phyloP scores from a whole-genome alignment of 768 basidiomycete species.

The Amanita phalloides region DNA sequence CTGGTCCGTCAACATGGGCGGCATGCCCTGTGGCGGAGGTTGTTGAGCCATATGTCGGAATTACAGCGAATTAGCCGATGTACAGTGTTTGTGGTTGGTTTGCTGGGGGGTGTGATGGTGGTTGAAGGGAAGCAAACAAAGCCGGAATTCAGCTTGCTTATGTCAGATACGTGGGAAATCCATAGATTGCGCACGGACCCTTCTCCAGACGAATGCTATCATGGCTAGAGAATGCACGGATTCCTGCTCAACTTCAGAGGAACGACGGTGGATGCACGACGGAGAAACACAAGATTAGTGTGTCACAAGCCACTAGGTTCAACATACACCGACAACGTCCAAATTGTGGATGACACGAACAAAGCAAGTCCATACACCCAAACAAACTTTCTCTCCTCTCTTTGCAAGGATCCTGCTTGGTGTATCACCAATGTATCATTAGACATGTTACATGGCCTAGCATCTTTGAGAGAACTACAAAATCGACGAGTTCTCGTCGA shows the following conservation, averaged over 20 bases:
- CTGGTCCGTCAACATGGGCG: conserved; percentile 53
- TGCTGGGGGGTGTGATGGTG: conserved; percentile 32
- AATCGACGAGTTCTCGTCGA: too few relatives aligned
- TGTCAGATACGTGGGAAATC: conserved; percentile 52
- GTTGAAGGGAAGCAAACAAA: conserved; percentile 35
- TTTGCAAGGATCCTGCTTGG: background rate
- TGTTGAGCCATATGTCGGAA: conserved; percentile 37
- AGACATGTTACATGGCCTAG: background rate
- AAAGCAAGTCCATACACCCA: conserved; percentile 36
- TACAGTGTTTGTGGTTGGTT: conserved; percentile 24
- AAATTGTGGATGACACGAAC: conserved; percentile 71
- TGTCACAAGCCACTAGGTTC: conserved; percentile 42
- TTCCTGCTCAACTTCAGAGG: conserved; percentile 6
- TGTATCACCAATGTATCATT: background rate
- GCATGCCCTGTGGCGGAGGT: conserved; percentile 45
- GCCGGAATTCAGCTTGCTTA: conserved; percentile 33
- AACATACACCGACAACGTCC: conserved; percentile 57
- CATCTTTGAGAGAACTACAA: too few relatives aligned
- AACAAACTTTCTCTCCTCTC: conserved; percentile 20
- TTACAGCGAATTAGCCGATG: conserved; percentile 10
- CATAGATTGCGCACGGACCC: conserved; percentile 48
- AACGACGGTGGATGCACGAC: conserved; percentile 13
- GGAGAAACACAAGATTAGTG: conserved; percentile 26
- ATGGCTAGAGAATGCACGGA: background rate
- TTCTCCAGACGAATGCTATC: background rate